A percentile compares a stretch with the other conserved stretches of the same genome.
Conservation (phyloP, 768 basidiomycete species). For the Agrocybe chaxingu region DNA sequence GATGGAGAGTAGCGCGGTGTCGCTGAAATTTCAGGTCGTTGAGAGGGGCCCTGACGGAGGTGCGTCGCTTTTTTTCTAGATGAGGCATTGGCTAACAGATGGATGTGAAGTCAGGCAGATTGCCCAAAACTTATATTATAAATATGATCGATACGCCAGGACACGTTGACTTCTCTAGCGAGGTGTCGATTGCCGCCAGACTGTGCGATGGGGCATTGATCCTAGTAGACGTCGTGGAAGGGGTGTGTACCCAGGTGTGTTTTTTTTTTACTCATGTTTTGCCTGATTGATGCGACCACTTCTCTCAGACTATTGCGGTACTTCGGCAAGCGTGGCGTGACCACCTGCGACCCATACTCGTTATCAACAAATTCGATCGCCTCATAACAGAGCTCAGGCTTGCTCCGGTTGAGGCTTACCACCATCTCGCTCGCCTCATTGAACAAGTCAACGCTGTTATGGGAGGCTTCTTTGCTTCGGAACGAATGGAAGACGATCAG, state of each 20-base stretch:
- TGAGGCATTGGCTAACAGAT: conserved; percentile 1
- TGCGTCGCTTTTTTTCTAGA: conserved; percentile 29
- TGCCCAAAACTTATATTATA: conserved; percentile 71
- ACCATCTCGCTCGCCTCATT: conserved; percentile 88
- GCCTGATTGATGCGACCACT: neutral
- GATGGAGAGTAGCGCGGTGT: conserved; percentile 97
- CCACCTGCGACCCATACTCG: conserved; percentile 82
- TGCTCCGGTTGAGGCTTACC: conserved; percentile 87
- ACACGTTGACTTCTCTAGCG: conserved; percentile 97
- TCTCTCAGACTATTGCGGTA: conserved; percentile 82
- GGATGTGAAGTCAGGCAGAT: conserved; percentile 36
- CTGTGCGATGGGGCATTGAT: conserved; percentile 95
- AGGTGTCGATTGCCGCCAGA: conserved; percentile 92
- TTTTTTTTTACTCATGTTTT: conserved; percentile 1
- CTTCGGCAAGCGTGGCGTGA: conserved; percentile 94
- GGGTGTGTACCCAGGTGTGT: conserved; percentile 93
- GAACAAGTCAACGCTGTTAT: conserved; percentile 98
- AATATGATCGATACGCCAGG: conserved; percentile 99
- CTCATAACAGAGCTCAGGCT: conserved; percentile 92
- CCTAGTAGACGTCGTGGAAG: conserved; percentile 94
- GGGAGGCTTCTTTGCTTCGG: conserved; percentile 91
- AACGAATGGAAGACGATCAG: conserved; percentile 95
- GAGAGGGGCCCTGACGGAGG: conserved; percentile 54
- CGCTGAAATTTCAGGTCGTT: conserved; percentile 81
- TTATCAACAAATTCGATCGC: conserved; percentile 97